Conservation (phyloP, 768 basidiomycete species). For the Boletus huronensis region DNA sequence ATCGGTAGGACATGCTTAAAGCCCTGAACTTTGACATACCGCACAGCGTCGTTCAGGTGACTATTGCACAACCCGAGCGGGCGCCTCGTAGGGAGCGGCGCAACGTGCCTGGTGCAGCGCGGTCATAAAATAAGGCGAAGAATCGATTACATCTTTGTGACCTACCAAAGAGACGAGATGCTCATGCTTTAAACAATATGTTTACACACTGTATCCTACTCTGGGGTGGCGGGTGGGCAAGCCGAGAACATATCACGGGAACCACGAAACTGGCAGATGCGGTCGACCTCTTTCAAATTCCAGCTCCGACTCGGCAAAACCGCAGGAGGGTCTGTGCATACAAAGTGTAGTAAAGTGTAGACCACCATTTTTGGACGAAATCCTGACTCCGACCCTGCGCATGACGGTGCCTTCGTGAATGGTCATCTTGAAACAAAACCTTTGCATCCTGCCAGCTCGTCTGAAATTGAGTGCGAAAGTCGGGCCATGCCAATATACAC, state of each 20-base stretch:
- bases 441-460: background rate
- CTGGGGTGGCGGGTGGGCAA: too few species aligned
- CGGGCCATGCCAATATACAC: background rate
- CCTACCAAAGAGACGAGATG: background rate
- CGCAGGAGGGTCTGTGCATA: too few species aligned
- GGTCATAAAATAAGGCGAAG: constrained; percentile 27
- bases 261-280: too few species aligned
- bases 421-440: background rate
- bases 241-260: too few species aligned
- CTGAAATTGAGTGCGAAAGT: background rate
- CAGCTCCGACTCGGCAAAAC: too few species aligned
- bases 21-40: constrained; percentile 93
- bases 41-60: constrained; percentile 65
- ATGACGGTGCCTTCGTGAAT: too few species aligned
- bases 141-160: background rate
- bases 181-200: constrained; percentile 25
- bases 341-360: too few species aligned
- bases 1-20: constrained; percentile 73
- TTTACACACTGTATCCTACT: background rate
- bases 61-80: constrained; percentile 66
- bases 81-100: constrained; percentile 70
- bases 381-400: too few species aligned
- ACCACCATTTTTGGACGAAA: too few species aligned
- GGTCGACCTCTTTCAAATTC: too few species aligned
- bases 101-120: constrained; percentile 78